Conservation (phyloP, 2,329 filamentous ascomycete genomes). For the Microdochium nivale region DNA sequence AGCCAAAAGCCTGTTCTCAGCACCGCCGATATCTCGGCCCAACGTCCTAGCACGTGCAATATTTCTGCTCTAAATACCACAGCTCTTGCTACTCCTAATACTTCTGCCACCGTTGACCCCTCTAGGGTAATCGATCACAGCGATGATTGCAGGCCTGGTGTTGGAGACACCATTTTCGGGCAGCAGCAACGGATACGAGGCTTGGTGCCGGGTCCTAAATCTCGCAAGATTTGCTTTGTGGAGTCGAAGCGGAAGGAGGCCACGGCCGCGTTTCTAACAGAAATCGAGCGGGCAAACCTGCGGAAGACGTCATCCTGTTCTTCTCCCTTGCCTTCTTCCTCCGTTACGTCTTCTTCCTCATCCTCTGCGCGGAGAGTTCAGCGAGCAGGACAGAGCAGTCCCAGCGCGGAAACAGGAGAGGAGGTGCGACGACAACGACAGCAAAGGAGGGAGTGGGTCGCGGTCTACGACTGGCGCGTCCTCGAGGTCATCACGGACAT, state of each 20-base stretch:
- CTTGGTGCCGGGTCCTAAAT: constrained; percentile 1
- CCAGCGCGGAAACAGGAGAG: not conserved
- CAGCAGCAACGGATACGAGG: not conserved
- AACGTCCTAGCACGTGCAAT: not conserved
- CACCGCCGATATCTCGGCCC: no score
- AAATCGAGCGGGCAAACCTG: constrained; percentile 20
- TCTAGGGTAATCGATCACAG: not conserved
- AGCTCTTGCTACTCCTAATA: not conserved
- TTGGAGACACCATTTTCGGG: not conserved
- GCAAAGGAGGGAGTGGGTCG: constrained; percentile 25
- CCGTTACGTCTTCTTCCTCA: no score
- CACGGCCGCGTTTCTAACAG: constrained; percentile 22
- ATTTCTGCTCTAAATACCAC: not conserved
- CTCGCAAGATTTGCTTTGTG: constrained; percentile 29
- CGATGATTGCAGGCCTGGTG: not conserved
- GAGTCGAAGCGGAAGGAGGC: constrained; percentile 22
- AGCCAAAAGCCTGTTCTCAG: no score
- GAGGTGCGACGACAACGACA: constrained; percentile 2
- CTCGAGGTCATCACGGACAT: constrained; percentile 28
- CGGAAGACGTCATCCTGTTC: constrained; percentile 3
- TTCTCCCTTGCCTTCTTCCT: no score
- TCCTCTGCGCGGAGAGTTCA: not conserved
- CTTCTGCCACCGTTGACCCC: not conserved
- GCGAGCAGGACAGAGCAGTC: not conserved
- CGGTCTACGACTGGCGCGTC: constrained; percentile 38